Base-by-base conservation (phyloP, 2,329 filamentous ascomycete species). In the Trichoderma brevicompactum region DNA sequence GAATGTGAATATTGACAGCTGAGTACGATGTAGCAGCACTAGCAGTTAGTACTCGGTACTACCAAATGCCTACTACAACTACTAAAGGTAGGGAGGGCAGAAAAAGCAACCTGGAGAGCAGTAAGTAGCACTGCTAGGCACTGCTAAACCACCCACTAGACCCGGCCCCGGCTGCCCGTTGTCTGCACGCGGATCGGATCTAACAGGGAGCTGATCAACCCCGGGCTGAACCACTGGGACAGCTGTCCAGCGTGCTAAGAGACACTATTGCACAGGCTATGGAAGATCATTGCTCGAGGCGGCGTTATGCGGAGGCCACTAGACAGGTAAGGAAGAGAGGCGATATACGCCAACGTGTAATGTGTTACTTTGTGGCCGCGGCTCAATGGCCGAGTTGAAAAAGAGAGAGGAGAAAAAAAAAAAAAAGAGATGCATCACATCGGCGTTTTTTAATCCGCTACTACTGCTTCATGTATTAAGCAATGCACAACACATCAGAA, bases 171-270 rank as follows among this genome's bases (percentile, higher is more conserved):
- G 56, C 43, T 34, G 43, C 32, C 56, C 56, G 56, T 54, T 54
- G 34, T 46, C 60, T 63, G 60, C 60, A 63, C 48, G 60, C 60
- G 60, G 49, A 63, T 63, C 49, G 60, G 60, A 54, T 54, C 60
- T 54, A 54, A 44, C 49, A 63, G 38, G 58, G 48, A 36, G 58
- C 48, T 53, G 48, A 44, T 41, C 48, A 34, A 17, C 34, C 23
- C 40, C 40, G 28, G 41, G 46, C 12, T 58, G 54, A 32, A 41
- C 36, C 36, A 23, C 32, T 44, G 48, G 56, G 49, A 49, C 44
- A 49, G 48, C 28, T 44, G 28, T 23, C 44, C 17, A 34, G 23
- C 17, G 46, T 58, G 41, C 40, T 46, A 41, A 28, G 12, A 60
- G 56, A 50, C 10, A 49, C 48, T 36, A 52, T 59, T 38, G 41